Conservation (phyloP, 2,329 filamentous ascomycete species). For the Colletotrichum cordylinicola region DNA sequence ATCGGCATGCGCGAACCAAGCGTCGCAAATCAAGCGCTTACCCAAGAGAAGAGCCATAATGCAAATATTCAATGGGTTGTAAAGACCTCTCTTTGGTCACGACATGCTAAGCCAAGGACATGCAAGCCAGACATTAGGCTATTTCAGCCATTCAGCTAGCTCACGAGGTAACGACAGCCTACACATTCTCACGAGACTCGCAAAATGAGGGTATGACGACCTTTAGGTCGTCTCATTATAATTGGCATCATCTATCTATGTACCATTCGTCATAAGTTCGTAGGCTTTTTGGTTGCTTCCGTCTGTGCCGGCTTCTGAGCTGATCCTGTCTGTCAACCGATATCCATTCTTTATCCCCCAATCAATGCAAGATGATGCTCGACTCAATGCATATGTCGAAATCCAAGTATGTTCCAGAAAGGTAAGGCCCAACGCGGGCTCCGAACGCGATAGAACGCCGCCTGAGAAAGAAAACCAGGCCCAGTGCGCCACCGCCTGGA, state of each 20-base stretch:
- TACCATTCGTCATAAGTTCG: constrained; percentile 12
- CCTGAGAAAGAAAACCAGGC: background rate
- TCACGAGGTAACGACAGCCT: background rate
- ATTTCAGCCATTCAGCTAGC: background rate
- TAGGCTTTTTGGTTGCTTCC: background rate
- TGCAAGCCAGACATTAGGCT: background rate
- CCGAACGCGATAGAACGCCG: background rate
- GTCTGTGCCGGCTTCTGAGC: background rate
- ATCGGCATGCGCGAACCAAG: background rate
- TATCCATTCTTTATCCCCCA: background rate
- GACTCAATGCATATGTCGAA: constrained; percentile 5
- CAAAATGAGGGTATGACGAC: background rate
- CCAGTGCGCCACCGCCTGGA: background rate
- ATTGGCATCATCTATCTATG: constrained; percentile 4
- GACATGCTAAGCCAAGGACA: background rate
- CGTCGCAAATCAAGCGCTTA: background rate
- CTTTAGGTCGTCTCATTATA: background rate
- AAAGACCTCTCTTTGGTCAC: background rate
- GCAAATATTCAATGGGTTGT: background rate
- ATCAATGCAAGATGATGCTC: constrained; percentile 11
- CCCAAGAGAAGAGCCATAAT: background rate
- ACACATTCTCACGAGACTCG: background rate
- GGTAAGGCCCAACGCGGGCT: background rate
- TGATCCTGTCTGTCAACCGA: background rate
- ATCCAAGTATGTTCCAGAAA: constrained; percentile 20